These are phyloP conservation scores for Brassica rapa DNA, from an alignment of 345 rosid genomes.

Conservation along the genomic window DNA sequence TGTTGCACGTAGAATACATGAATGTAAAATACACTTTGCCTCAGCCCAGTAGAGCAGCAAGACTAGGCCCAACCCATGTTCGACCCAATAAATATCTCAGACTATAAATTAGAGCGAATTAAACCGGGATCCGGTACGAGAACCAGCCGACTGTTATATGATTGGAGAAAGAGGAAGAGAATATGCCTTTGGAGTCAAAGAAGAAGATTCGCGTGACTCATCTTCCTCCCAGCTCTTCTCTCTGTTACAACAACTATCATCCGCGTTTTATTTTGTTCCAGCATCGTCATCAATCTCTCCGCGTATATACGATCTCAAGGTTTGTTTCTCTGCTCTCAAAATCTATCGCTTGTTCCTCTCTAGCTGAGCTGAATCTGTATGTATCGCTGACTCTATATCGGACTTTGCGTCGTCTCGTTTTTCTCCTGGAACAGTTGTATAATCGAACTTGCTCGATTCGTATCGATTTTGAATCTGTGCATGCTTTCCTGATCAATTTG, in stretches of 20 bases:
- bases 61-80: neutral
- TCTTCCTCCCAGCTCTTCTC: neutral
- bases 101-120: neutral
- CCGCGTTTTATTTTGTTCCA: neutral
- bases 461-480: conserved; percentile 11
- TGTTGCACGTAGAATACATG: neutral
- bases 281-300: conserved; percentile 8
- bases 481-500: conserved; percentile 8
- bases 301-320: neutral
- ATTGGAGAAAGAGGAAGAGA: conserved; percentile 4
- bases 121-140: conserved; percentile 27
- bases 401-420: neutral
- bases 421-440: neutral
- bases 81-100: neutral
- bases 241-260: neutral
- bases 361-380: conserved; percentile 2
- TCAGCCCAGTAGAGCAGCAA: neutral
- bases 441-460: neutral
- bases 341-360: neutral
- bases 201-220: conserved; percentile 27
- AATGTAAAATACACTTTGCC: neutral
- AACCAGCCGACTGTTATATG: conserved; percentile 8
- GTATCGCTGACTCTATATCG: neutral
- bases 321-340: conserved; percentile 9
- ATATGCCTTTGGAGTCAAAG: conserved; percentile 28